Base-by-base conservation (phyloP, 768 basidiomycete genomes). In the Auricularia heimuer region DNA sequence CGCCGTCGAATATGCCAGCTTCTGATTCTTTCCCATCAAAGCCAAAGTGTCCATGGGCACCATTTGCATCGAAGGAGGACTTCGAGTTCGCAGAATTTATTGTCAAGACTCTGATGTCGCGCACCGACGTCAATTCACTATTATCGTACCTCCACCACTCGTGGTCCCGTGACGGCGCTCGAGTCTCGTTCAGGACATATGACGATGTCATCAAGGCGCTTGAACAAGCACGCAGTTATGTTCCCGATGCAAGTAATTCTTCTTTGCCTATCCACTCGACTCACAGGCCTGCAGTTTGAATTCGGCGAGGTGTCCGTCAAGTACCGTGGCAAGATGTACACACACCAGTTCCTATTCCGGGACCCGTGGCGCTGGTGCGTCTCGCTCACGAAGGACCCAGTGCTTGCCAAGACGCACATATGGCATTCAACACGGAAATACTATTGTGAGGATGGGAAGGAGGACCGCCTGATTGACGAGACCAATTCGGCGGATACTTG, bases 341-440 rank as follows among this genome's bases (percentile, higher is more conserved):
- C 65, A 33, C 71, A 71, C 60, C 34, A 63, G 18, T 76, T 75
- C 42, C 54, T 70, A 18, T 76, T 73, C 63, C 71, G 69, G 1
- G 71, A 75, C 66, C 72, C 70, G 4, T 76, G 75, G 75, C 69
- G 73, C 12, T 74, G 67, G 64, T 69, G 72, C 7, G n/a, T 71
- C 2, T 58, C 33, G 1, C 11, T 74, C 10, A 39, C 75, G 7
- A 64, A 67, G 36, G 73, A 73, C 44, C 16, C 39, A 33, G 70
- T 71, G 2, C 65, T 74, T 12, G 64, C 68, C n/a, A 29, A 64
- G 6, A 42, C 67, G 1, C 8, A 21, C 34, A 67, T 66, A 35
- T 74, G 69, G 66, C 67, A 72, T 63, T 62, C 74, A 0, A 71
- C 71, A 14, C 62, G 42, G 3, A 74, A 75, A 65, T 70, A 62